phyloP scores from a whole-genome alignment of 768 basidiomycete genomes.

The Saitozyma podzolica region DNA sequence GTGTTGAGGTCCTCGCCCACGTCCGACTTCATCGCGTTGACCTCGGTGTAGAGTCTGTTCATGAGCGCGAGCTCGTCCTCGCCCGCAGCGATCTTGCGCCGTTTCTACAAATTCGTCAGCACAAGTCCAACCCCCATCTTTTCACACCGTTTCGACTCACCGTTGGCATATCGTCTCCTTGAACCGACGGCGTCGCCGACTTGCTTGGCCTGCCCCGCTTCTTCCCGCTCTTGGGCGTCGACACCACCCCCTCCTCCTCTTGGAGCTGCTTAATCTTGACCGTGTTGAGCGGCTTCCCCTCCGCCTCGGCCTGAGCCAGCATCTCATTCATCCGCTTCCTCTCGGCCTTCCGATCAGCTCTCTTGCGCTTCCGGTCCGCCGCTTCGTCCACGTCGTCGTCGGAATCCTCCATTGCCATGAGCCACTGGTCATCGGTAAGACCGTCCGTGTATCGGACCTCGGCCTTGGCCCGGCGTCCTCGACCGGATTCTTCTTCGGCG shows the following conservation, averaged over 20 bases:
- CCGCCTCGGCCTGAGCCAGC: conserved; percentile 36
- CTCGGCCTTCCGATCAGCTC: conserved; percentile 28
- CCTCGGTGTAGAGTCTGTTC: conserved; percentile 39
- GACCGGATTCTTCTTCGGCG: conserved; percentile 64
- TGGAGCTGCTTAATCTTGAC: conserved; percentile 65
- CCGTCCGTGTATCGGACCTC: conserved; percentile 92
- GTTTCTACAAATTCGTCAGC: conserved; percentile 37
- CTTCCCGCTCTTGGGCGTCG: conserved; percentile 18
- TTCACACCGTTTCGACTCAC: conserved; percentile 11
- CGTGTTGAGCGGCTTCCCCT: conserved; percentile 58
- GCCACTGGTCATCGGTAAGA: conserved; percentile 89
- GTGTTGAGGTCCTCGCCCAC: conserved; percentile 42
- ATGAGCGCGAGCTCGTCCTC: conserved; percentile 35
- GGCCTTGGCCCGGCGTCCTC: conserved; percentile 79
- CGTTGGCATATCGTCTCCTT: conserved; percentile 32
- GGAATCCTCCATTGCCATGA: conserved; percentile 57
- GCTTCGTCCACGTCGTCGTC: conserved; percentile 50
- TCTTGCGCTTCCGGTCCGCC: conserved; percentile 30
- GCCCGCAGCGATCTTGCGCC: conserved; percentile 33
- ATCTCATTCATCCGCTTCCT: conserved; percentile 33
- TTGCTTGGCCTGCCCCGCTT: conserved; percentile 34
- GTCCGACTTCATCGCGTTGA: conserved; percentile 36
- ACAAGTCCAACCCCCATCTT: background rate
- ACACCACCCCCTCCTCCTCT: conserved; percentile 4
- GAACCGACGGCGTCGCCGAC: conserved; percentile 32